Evolutionary conservation across 148 eudicot species (phyloP).

Genomic region (Camellia japonica): DNA sequence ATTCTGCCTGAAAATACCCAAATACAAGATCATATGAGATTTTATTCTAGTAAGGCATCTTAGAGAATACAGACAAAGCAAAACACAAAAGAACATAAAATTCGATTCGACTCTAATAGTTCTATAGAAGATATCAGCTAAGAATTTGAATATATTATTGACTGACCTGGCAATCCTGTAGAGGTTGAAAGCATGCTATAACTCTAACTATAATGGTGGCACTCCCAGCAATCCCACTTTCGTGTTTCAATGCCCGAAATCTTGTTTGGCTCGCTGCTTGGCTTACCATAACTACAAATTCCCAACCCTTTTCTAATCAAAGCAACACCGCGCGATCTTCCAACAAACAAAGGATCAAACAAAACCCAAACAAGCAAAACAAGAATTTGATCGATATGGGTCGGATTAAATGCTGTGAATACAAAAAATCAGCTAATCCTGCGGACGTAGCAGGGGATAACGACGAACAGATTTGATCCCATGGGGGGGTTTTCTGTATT

Average conservation of each 20-base stretch:
- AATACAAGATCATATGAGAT: conserved; percentile 21
- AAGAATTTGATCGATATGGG: not conserved
- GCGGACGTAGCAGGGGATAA: conserved; percentile 70
- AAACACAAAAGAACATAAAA: not conserved
- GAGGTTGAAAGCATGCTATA: conserved; percentile 95
- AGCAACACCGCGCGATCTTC: conserved; percentile 9
- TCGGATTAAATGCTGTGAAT: not conserved
- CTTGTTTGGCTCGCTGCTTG: conserved; percentile 93
- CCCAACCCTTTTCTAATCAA: conserved; percentile 21
- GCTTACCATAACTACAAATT: conserved; percentile 92
- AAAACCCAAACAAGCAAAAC: conserved; percentile 17
- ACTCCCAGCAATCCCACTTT: conserved; percentile 80
- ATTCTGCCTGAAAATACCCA: conserved; percentile 77
- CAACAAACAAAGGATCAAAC: not conserved
- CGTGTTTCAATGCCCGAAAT: conserved; percentile 91
- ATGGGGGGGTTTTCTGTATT: conserved; percentile 25
- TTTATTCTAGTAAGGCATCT: not conserved
- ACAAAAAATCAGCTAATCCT: conserved; percentile 63
- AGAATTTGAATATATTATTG: not conserved
- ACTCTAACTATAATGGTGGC: conserved; percentile 89
- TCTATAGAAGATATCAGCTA: not conserved
- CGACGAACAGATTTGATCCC: conserved; percentile 78
- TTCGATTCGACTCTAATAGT: not conserved
- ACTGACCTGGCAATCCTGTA: conserved; percentile 87
- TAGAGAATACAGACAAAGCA: not conserved